A percentile compares a stretch with the other conserved stretches of the same genome.
Conservation (phyloP, 306 rosid species). For the Cicer chorassanicum region DNA sequence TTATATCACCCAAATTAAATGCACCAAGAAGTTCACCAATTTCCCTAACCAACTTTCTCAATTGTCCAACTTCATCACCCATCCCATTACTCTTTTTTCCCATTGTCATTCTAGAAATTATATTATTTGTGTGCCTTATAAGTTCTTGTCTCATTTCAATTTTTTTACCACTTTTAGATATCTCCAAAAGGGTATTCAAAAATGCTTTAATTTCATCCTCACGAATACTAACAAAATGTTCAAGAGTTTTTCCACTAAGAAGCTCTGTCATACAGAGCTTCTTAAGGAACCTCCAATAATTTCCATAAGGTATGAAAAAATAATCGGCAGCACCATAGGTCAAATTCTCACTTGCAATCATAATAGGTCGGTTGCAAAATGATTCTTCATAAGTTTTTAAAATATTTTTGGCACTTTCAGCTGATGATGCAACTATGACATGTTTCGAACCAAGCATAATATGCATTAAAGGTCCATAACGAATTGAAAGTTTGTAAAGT, state of each 20-base stretch:
- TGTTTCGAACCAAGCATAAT: slow-evolving; percentile 53
- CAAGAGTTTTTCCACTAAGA: slow-evolving; percentile 51
- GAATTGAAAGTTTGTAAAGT: slow-evolving; percentile 49
- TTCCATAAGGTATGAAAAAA: slow-evolving; percentile 59
- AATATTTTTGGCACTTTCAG: slow-evolving; percentile 57
- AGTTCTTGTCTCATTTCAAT: slow-evolving; percentile 52
- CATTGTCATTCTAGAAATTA: slow-evolving; percentile 55
- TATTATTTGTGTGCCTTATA: slow-evolving; percentile 46
- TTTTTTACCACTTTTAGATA: slow-evolving; percentile 2
- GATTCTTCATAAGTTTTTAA: slow-evolving; percentile 55
- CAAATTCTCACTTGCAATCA: slow-evolving; percentile 49
- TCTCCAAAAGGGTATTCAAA: background rate
- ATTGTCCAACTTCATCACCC: slow-evolving; percentile 45
- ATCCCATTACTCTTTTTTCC: slow-evolving; percentile 47
- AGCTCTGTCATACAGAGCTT: slow-evolving; percentile 64
- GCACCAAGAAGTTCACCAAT: slow-evolving; percentile 44
- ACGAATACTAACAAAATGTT: slow-evolving; percentile 38
- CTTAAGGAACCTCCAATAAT: slow-evolving; percentile 51
- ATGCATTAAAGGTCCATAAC: slow-evolving; percentile 54
- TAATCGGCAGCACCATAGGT: slow-evolving; percentile 58
- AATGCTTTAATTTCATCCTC: slow-evolving; percentile 39
- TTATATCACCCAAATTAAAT: slow-evolving; percentile 40
- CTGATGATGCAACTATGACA: slow-evolving; percentile 59
- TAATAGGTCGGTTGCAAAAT: slow-evolving; percentile 54
- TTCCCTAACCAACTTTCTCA: slow-evolving; percentile 40